Evolutionary conservation across 2,329 filamentous ascomycete genomes (phyloP).

Genomic region (Colletotrichum sp.): DNA sequence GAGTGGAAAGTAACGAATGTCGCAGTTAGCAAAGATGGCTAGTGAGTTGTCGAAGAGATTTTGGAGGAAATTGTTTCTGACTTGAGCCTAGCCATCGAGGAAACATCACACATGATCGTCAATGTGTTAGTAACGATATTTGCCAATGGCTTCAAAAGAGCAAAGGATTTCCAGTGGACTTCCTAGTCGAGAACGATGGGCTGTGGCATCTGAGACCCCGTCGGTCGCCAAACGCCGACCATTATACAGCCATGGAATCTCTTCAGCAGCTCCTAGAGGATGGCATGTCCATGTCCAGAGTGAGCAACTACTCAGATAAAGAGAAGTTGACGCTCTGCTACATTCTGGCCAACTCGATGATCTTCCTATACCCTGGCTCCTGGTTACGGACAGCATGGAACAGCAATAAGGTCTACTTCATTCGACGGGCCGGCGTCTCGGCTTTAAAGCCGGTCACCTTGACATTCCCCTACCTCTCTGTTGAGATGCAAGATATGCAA

Average conservation of each 20-base stretch:
- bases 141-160: neutral
- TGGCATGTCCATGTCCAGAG: neutral
- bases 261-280: neutral
- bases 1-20: neutral
- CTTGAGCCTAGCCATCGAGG: accelerated
- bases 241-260: neutral
- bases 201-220: neutral
- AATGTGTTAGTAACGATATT: neutral
- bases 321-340: neutral
- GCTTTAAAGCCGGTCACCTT: neutral
- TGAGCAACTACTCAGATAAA: neutral
- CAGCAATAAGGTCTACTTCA: neutral
- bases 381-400: neutral
- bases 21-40: accelerated
- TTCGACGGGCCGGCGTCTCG: accelerated
- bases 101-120: neutral
- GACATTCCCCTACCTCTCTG: neutral
- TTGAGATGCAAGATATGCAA: neutral
- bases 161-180: neutral
- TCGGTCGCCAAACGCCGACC: accelerated
- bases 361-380: neutral
- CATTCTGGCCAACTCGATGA: neutral
- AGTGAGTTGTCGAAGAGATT: neutral
- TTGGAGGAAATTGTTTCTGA: neutral
- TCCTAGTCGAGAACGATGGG: neutral